Percentiles rank a stretch among this genome's conserved stretches.
These are phyloP conservation scores for Penicillium manginii DNA, from an alignment of 495 filamentous ascomycete genomes.

Conservation along the genomic window DNA sequence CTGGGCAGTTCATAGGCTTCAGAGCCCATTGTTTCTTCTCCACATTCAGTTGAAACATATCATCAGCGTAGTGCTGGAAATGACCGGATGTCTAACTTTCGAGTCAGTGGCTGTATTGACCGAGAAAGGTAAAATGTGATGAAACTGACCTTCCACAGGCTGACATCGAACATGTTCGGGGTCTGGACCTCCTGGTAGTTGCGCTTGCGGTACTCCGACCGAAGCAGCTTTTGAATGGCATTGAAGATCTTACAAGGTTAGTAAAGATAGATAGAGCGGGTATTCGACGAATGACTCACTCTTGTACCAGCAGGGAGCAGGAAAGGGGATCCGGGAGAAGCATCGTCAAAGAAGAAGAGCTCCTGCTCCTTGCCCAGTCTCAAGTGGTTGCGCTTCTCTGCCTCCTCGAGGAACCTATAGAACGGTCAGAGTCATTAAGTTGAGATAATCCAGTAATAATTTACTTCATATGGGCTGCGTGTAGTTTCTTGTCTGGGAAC, in stretches of 20 bases:
- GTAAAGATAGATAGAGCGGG: too few relatives aligned
- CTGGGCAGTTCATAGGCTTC: conserved; percentile 99
- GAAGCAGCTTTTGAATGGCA: conserved; percentile 75
- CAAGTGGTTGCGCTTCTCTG: conserved; percentile 91
- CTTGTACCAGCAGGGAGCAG: conserved; percentile 84
- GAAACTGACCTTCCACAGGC: conserved; percentile 82
- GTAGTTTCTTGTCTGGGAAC: conserved; percentile 94
- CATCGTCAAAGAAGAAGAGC: conserved; percentile 93
- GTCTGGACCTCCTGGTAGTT: conserved; percentile 94
- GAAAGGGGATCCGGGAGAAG: conserved; percentile 90
- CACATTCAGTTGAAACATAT: conserved; percentile 92
- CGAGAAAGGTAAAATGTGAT: too few relatives aligned
- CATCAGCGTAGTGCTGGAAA: conserved; percentile 93
- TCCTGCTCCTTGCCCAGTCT: conserved; percentile 93
- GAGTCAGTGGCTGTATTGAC: too few relatives aligned
- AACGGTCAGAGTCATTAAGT: too few relatives aligned
- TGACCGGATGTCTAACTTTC: conserved; percentile 57
- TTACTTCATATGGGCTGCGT: conserved; percentile 80
- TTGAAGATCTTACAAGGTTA: conserved; percentile 73
- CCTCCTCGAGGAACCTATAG: conserved; percentile 77
- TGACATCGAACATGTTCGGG: conserved; percentile 92
- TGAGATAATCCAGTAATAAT: too few relatives aligned
- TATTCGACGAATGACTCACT: too few relatives aligned
- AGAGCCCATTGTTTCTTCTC: conserved; percentile 82
- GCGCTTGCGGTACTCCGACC: conserved; percentile 87